A percentile compares a stretch with the other conserved stretches of the same genome.
Conservation (phyloP, 2,329 filamentous ascomycete species). For the Emericellopsis atlantica region DNA sequence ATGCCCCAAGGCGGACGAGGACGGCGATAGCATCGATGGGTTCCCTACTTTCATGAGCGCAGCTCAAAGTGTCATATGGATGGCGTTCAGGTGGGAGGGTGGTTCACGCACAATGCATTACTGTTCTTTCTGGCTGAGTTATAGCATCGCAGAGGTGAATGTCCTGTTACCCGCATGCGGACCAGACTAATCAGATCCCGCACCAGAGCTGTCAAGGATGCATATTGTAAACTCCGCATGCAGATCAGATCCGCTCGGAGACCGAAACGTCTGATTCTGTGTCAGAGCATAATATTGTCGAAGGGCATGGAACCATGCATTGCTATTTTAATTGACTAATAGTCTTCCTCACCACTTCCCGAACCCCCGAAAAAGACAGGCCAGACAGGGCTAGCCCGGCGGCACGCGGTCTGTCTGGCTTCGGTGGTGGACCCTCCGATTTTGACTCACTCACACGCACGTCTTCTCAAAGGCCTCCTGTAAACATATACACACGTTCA, state of each 20-base stretch:
- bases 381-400: background rate
- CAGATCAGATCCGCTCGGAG: too few relatives aligned
- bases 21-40: slow-evolving; percentile 9
- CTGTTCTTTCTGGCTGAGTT: background rate
- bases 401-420: background rate
- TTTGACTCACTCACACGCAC: background rate
- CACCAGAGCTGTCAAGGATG: too few relatives aligned
- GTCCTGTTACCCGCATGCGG: too few relatives aligned
- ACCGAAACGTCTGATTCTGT: too few relatives aligned
- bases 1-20: slow-evolving; percentile 17
- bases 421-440: slow-evolving; percentile 2
- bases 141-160: too few relatives aligned
- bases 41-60: background rate
- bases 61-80: background rate
- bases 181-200: too few relatives aligned
- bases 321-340: too few relatives aligned
- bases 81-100: background rate
- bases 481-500: background rate
- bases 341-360: too few relatives aligned
- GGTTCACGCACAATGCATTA: background rate
- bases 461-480: background rate
- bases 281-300: too few relatives aligned
- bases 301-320: too few relatives aligned
- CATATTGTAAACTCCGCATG: too few relatives aligned
- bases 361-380: too few relatives aligned